Evolutionary conservation across 192 early-diverging fungal genomes (phyloP), one percentile per base, ranked within the genome.

Genomic region (Phycomyces nitens): DNA sequence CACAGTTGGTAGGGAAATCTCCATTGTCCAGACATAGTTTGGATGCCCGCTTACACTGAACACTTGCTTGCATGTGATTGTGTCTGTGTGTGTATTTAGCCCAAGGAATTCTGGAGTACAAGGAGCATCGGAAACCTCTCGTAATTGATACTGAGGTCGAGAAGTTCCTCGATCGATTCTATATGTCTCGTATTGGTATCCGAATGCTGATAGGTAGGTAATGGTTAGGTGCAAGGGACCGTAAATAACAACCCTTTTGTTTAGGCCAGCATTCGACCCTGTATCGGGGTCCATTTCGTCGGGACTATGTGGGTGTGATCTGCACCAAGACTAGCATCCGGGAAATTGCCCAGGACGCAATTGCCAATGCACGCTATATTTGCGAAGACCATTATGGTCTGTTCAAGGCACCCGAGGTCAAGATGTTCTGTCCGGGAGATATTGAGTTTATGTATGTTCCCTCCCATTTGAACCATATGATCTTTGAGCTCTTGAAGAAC

Each of bases 401-500:
- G n/a, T 87, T 87, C 78, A 88, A 74, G 21, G 87, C 85, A 18
- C 94, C 94, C 20, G 86, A 89, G 65, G 86, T 98, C 50, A 80
- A 87, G 57, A 73, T 90, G 62, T 80, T 85, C 60, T 90, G 86
- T 64, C 86, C 82, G 2, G 76, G 83, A 29, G 88, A 92, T 54
- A 83, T 94, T 20, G 85, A 93, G 68, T 98, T 98, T 70, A 95
- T 94, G 89, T 98, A 98, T 73, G 91, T 96, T 38, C 94, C 94
- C 6, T 88, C 86, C 16, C 96, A 98, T 71, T 78, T 98, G 75
- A 94, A 93, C 73, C 96, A 98, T 73, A 96, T 96, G 92, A 63
- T 97, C 18, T 99, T 99, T 80, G 96, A 99, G 84, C 80, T 99
- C 49, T 78, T 99, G 55, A 99, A 99, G 77, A 99, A 99, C 80